Percentiles rank a stretch among this genome's conserved stretches.
Evolutionary conservation across 352 stramenopile species (phyloP).

Genomic region (Blastocystis sp.): DNA sequence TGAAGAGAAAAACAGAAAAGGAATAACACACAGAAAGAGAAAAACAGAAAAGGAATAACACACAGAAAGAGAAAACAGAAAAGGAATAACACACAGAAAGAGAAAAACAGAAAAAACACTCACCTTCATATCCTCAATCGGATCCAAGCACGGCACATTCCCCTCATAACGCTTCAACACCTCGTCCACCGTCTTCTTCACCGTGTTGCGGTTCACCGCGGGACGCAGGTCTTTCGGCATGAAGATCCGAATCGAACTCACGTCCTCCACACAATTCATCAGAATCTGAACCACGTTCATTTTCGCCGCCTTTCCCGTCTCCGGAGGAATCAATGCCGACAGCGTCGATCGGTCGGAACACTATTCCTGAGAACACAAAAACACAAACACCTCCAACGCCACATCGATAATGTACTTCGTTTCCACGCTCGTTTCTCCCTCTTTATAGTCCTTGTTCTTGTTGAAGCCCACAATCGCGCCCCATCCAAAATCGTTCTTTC

Average conservation of each 20-base stretch:
- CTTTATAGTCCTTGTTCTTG: slow-evolving; percentile 70
- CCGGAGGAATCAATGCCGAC: slow-evolving; percentile 29
- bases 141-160: slow-evolving; percentile 72
- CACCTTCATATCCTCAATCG: slow-evolving; percentile 71
- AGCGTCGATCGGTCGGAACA: slow-evolving; percentile 52
- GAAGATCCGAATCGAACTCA: slow-evolving; percentile 78
- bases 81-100: too few relatives aligned
- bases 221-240: slow-evolving; percentile 76
- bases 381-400: slow-evolving; percentile 14
- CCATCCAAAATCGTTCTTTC: slow-evolving; percentile 80
- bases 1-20: too few relatives aligned
- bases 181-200: slow-evolving; percentile 77
- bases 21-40: too few relatives aligned
- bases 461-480: slow-evolving; percentile 76
- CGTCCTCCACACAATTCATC: slow-evolving; percentile 75
- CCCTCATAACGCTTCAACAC: slow-evolving; percentile 77
- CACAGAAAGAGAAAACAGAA: too few relatives aligned
- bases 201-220: slow-evolving; percentile 74
- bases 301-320: slow-evolving; percentile 36
- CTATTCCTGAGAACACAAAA: background rate
- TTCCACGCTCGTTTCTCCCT: background rate
- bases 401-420: slow-evolving; percentile 58
- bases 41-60: background rate
- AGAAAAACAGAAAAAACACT: background rate
- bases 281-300: slow-evolving; percentile 75